Base-by-base conservation (phyloP, 768 basidiomycete genomes). In the Panellus pusillus region DNA sequence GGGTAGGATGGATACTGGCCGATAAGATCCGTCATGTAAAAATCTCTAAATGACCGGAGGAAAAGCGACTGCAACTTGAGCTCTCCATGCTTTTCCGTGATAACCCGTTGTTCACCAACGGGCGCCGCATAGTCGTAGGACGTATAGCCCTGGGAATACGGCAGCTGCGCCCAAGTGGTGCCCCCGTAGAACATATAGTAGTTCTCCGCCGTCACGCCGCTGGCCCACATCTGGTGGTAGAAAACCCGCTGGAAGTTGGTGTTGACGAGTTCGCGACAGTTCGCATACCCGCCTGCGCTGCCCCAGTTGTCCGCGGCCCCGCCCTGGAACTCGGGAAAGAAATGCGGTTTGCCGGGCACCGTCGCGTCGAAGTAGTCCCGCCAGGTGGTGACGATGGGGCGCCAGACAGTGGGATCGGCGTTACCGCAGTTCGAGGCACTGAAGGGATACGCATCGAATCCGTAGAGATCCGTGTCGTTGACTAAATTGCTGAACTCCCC, bases 71-170 rank as follows among this genome's bases (percentile, higher is more conserved):
- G 72, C 12, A 75, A 71, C 63, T 85, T 85, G 19, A 86, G 67
- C 47, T 86, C 84, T 13, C 71, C 66, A 63, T 75, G 81, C 63
- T 86, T 85, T 18, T 67, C 57, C 0, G 74, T 72, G n/a, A 84
- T 54, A n/a, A 68, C 66, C 14, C 84, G 74, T 32, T 70, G 72
- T 63, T 85, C 84, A 37, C 73, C 65, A 32, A 80, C 74, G 4
- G 78, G 65, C n/a, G 75, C 68, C 17, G 79, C 83, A 37, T 85
- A 85, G 63, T 86, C 83, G 35, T 86, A 86, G 29, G 80, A 81
- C 6, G 69, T 63, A 35, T 61, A 61, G 2, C 51, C 44, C 14
- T 32, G 44, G 4, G 57, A 50, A 38, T 54, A 58, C 15, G 57
- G 48, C 3, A 58, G 48, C 45, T 54, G 52, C 12, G 24, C 57